Conservation (phyloP, 805 yeast species). For the Saturnispora besseyi region DNA sequence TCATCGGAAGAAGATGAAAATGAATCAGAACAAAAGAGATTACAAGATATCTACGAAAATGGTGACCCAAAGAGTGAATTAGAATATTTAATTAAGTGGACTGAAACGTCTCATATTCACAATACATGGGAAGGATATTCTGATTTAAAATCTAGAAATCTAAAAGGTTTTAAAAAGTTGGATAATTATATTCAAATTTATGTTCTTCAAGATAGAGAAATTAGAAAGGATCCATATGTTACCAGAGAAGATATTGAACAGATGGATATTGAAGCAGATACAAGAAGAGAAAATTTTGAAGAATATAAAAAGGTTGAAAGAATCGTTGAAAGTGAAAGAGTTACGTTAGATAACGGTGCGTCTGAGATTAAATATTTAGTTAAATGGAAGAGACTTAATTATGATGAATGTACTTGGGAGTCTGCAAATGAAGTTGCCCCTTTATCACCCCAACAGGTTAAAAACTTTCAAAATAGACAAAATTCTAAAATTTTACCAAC, state of each 20-base stretch:
- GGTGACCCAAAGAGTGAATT: constrained; percentile 49
- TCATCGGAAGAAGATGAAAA: constrained; percentile 30
- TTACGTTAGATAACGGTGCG: constrained; percentile 48
- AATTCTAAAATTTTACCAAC: constrained; percentile 81
- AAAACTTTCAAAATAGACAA: constrained; percentile 69
- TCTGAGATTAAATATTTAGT: constrained; percentile 73
- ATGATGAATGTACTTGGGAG: constrained; percentile 98
- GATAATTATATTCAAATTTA: constrained; percentile 83
- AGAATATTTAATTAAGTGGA: constrained; percentile 74
- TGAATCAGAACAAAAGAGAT: constrained; percentile 19
- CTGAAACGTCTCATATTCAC: constrained; percentile 79
- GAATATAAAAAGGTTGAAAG: constrained; percentile 86
- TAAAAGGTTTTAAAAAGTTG: constrained; percentile 73
- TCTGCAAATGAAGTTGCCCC: constrained; percentile 79
- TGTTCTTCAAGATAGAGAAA: constrained; percentile 63
- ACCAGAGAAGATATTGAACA: constrained; percentile 90
- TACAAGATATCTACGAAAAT: constrained; percentile 15
- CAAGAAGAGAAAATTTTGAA: constrained; percentile 71
- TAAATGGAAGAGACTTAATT: constrained; percentile 89
- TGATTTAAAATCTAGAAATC: constrained; percentile 33
- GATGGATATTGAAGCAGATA: constrained; percentile 84
- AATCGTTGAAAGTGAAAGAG: constrained; percentile 77
- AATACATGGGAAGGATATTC: constrained; percentile 85
- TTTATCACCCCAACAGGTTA: constrained; percentile 75
- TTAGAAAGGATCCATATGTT: constrained; percentile 70